These are phyloP conservation scores for Fusarium scirpi DNA, from an alignment of 2,329 filamentous ascomycete species.

Conservation along the genomic window DNA sequence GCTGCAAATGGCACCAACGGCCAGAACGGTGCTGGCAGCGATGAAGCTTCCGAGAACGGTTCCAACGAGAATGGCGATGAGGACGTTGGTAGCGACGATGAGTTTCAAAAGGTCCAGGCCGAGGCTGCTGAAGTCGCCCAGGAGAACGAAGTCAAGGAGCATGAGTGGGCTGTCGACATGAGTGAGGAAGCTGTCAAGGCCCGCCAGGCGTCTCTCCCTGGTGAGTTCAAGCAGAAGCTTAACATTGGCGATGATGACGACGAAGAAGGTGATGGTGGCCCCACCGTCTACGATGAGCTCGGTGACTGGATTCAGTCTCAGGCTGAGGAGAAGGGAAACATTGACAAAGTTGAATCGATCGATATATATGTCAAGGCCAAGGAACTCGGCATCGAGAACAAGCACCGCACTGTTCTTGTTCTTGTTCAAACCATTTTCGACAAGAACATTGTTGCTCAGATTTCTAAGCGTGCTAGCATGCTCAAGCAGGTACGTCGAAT, in stretches of 20 bases:
- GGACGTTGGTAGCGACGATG: conserved; percentile 88
- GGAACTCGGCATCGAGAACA: conserved; percentile 92
- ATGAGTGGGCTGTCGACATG: conserved; percentile 96
- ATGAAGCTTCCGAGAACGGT: conserved; percentile 63
- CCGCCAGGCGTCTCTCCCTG: conserved; percentile 91
- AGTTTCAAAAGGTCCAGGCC: conserved; percentile 85
- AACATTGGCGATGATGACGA: conserved; percentile 85
- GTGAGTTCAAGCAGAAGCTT: conserved; percentile 92
- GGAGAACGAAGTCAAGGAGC: conserved; percentile 78
- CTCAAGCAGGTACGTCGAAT: conserved; percentile 79
- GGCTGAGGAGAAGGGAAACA: conserved; percentile 76
- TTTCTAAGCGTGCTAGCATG: conserved; percentile 84
- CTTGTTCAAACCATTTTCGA: conserved; percentile 95
- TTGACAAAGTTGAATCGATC: conserved; percentile 86
- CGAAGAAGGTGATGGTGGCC: conserved; percentile 80
- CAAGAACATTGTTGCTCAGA: conserved; percentile 88
- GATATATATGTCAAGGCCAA: conserved; percentile 97
- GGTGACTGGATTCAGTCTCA: conserved; percentile 90
- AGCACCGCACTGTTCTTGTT: conserved; percentile 93
- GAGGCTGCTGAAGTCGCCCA: conserved; percentile 61
- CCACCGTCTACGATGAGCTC: conserved; percentile 87
- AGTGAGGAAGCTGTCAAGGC: conserved; percentile 95
- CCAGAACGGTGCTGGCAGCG: conserved; percentile 71
- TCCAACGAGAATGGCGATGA: conserved; percentile 64
- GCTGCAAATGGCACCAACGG: conserved; percentile 53